Percentiles rank a stretch among this genome's conserved stretches.
Evolutionary conservation across 768 basidiomycete genomes (phyloP).

Genomic region (Pulveroboletus sp.): DNA sequence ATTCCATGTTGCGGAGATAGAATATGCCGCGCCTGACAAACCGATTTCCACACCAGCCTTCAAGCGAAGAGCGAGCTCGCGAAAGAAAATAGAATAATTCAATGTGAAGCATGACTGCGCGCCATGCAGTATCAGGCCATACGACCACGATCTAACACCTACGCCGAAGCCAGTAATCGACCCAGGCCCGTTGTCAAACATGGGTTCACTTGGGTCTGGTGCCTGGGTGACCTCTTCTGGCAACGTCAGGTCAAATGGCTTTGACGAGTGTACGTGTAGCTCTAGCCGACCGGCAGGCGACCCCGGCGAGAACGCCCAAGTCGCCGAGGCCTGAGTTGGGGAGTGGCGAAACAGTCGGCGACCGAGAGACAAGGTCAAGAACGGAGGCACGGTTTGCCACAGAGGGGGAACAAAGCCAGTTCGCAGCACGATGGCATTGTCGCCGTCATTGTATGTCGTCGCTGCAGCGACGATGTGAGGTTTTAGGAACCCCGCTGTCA

Average conservation of each 20-base stretch:
- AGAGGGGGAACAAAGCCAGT: slow-evolving; percentile 34
- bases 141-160: slow-evolving; percentile 43
- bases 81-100: slow-evolving; percentile 48
- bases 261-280: slow-evolving; percentile 41
- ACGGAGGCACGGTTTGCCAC: slow-evolving; percentile 33
- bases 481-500: slow-evolving; percentile 37
- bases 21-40: slow-evolving; percentile 40
- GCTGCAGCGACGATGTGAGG: slow-evolving; percentile 40
- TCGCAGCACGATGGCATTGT: slow-evolving; percentile 41
- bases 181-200: slow-evolving; percentile 33
- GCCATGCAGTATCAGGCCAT: slow-evolving; percentile 46
- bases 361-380: slow-evolving; percentile 40
- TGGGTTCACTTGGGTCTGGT: slow-evolving; percentile 21
- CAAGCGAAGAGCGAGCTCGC: slow-evolving; percentile 52
- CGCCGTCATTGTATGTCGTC: slow-evolving; percentile 45
- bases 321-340: slow-evolving; percentile 42
- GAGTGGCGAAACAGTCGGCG: slow-evolving; percentile 50
- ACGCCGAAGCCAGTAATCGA: slow-evolving; percentile 49
- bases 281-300: slow-evolving; percentile 29
- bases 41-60: slow-evolving; percentile 48
- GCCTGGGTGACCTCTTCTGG: slow-evolving; percentile 20
- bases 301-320: slow-evolving; percentile 25
- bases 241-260: slow-evolving; percentile 33
- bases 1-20: slow-evolving; percentile 47
- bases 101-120: slow-evolving; percentile 45